phyloP scores from a whole-genome alignment of 2,329 filamentous ascomycete species.

The Tolypocladium amazonense region DNA sequence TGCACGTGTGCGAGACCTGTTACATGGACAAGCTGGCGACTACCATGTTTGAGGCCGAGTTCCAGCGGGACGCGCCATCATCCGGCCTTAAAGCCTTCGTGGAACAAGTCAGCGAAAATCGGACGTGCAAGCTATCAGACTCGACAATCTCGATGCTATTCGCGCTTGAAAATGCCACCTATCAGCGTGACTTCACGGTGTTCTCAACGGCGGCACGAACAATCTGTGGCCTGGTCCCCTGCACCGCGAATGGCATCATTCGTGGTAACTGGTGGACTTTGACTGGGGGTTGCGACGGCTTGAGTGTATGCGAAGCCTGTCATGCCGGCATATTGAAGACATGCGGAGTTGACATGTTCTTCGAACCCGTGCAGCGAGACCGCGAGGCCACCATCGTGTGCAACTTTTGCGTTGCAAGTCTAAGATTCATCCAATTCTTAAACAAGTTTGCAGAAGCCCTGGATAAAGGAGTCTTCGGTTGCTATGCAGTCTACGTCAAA shows the following conservation, averaged over 20 bases:
- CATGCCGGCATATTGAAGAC: slow-evolving; percentile 18
- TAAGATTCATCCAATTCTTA: slow-evolving; percentile 15
- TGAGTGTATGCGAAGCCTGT: slow-evolving; percentile 23
- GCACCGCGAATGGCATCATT: slow-evolving; percentile 15
- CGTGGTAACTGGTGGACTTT: slow-evolving; percentile 24
- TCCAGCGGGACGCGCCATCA: slow-evolving; percentile 9
- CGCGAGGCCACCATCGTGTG: slow-evolving; percentile 14
- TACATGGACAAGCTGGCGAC: slow-evolving; percentile 21
- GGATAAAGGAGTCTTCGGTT: slow-evolving; percentile 20
- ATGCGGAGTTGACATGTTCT: slow-evolving; percentile 15
- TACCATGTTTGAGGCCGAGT: slow-evolving; percentile 17
- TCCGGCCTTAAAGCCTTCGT: slow-evolving; percentile 13
- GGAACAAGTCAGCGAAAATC: slow-evolving; percentile 9
- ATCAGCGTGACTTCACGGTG: slow-evolving; percentile 12
- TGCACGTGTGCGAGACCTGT: slow-evolving; percentile 22
- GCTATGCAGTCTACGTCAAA: slow-evolving; percentile 15
- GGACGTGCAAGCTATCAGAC: slow-evolving; percentile 14
- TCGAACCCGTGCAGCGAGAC: slow-evolving; percentile 11
- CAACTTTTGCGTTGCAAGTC: slow-evolving; percentile 15
- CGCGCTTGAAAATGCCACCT: slow-evolving; percentile 15
- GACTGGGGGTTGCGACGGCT: slow-evolving; percentile 9
- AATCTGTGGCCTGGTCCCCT: slow-evolving; percentile 13
- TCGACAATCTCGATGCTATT: slow-evolving; percentile 10
- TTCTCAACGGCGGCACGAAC: slow-evolving; percentile 10
- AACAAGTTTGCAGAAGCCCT: slow-evolving; percentile 16